These are phyloP conservation scores for Corniculantispora saksenae DNA, from an alignment of 2,329 filamentous ascomycete genomes.

Conservation along the genomic window DNA sequence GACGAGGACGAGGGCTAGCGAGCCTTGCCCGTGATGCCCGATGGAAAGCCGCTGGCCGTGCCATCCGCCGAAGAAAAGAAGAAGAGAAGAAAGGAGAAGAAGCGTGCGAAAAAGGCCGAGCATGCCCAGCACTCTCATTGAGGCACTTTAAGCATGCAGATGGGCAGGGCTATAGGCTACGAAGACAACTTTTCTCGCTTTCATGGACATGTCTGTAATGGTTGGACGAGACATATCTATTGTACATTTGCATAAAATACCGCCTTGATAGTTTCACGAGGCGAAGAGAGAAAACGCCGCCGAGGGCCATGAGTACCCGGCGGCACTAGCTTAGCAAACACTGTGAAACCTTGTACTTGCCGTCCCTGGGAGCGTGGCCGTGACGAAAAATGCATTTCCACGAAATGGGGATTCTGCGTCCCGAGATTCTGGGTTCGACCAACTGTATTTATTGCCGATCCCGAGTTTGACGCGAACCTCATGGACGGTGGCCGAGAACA, in stretches of 20 bases:
- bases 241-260: neutral
- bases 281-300: neutral
- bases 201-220: neutral
- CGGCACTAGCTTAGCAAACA: conserved; percentile 10
- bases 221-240: neutral
- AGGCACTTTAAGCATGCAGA: neutral
- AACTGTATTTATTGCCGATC: neutral
- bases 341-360: neutral
- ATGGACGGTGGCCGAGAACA: neutral
- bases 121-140: neutral
- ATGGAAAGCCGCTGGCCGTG: neutral
- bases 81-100: neutral
- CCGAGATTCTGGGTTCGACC: neutral
- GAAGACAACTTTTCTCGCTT: neutral
- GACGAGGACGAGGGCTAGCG: conserved; percentile 54
- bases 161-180: neutral
- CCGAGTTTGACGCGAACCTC: neutral
- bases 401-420: neutral
- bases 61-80: neutral
- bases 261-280: neutral
- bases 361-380: neutral
- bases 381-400: neutral
- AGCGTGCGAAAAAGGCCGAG: neutral
- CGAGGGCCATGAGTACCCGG: neutral
- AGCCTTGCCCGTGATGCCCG: neutral